Conservation (phyloP, 2,329 filamentous ascomycete species). For the Fusarium miscanthi region DNA sequence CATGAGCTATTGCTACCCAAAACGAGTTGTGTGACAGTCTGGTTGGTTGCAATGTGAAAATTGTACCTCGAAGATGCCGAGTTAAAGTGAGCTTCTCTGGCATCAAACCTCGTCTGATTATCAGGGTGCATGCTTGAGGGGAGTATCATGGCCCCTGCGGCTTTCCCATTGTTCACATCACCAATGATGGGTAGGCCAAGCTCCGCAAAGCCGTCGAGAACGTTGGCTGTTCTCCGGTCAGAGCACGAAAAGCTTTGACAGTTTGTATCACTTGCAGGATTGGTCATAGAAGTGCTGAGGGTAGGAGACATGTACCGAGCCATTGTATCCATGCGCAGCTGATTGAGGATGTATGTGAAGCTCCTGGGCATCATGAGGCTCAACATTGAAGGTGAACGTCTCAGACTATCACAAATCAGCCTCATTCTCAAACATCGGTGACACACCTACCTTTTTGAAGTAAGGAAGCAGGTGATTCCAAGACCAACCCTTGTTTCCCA, state of each 20-base stretch:
- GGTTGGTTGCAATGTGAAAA: conserved; percentile 12
- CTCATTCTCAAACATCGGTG: background rate
- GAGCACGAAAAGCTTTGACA: background rate
- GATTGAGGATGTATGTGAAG: conserved; percentile 14
- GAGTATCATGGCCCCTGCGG: conserved; percentile 17
- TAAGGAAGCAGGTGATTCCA: conserved; percentile 55
- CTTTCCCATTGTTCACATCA: conserved; percentile 21
- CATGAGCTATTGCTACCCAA: background rate
- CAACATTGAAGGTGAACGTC: conserved; percentile 9
- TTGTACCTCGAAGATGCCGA: background rate
- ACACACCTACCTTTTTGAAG: conserved; percentile 52
- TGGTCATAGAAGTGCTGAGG: conserved; percentile 22
- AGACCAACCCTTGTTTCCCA: conserved; percentile 58
- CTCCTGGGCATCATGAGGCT: background rate
- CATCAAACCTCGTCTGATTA: conserved; percentile 16
- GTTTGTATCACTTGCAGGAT: background rate
- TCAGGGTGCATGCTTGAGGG: conserved; percentile 26
- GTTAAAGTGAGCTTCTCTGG: conserved; percentile 25
- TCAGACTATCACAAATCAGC: conserved; percentile 14
- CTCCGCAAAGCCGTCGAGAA: conserved; percentile 14
- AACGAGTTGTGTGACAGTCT: conserved; percentile 12
- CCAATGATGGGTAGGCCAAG: conserved; percentile 21
- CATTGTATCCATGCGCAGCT: conserved; percentile 6
- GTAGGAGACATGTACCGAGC: conserved; percentile 24
- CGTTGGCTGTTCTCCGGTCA: background rate